Conservation (phyloP, 1,284 basidiomycete species). For the Trichosporon asahii region DNA sequence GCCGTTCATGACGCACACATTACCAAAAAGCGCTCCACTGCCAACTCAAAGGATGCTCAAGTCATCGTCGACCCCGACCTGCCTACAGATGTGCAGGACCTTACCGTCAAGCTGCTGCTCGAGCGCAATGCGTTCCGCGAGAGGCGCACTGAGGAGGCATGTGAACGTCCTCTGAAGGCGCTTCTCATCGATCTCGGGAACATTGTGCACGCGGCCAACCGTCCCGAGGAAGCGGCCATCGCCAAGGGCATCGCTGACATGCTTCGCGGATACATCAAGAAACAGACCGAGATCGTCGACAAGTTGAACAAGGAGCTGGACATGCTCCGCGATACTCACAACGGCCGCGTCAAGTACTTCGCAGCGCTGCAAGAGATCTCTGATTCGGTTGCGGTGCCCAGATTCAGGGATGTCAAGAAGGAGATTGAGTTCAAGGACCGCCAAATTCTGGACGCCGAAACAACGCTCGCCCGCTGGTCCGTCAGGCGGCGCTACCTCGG, state of each 20-base stretch:
- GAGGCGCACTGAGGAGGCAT: conserved; percentile 33
- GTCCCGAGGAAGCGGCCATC: conserved; percentile 16
- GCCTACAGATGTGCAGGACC: conserved; percentile 32
- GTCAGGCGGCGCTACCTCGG: conserved; percentile 41
- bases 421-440: conserved; percentile 24
- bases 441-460: conserved; percentile 30
- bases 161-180: conserved; percentile 43
- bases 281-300: conserved; percentile 28
- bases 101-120: conserved; percentile 31
- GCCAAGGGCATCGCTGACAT: neutral
- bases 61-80: conserved; percentile 20
- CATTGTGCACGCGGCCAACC: conserved; percentile 13
- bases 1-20: conserved; percentile 33
- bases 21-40: conserved; percentile 38
- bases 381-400: conserved; percentile 41
- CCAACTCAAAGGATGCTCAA: conserved; percentile 31
- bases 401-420: conserved; percentile 30
- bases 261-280: conserved; percentile 17
- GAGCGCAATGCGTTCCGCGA: conserved; percentile 44
- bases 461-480: conserved; percentile 30
- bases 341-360: conserved; percentile 46
- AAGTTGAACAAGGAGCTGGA: conserved; percentile 48
- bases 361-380: conserved; percentile 48
- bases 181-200: conserved; percentile 39
- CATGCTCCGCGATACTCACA: conserved; percentile 43